Evolutionary conservation across 805 yeast species (phyloP).

Genomic region (Lipomyces kockii): DNA sequence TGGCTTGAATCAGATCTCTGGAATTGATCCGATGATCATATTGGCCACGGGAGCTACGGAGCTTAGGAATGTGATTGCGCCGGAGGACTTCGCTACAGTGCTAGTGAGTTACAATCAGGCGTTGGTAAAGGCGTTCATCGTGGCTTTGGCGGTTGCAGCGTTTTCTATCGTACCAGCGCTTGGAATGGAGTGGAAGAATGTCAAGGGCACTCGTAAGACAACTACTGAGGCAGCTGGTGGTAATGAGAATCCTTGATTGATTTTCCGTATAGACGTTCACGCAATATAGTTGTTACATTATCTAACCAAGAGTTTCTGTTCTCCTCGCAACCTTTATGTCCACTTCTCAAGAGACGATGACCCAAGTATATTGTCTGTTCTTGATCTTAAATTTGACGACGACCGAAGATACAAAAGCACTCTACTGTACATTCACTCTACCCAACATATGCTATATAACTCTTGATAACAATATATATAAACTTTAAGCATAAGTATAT

Average conservation of each 20-base stretch:
- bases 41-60: slow-evolving; percentile 15
- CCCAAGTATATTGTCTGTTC: too few relatives aligned
- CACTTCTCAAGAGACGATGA: too few relatives aligned
- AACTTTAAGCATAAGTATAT: background rate
- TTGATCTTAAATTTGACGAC: background rate
- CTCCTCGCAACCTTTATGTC: too few relatives aligned
- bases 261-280: too few relatives aligned
- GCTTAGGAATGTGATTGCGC: slow-evolving; percentile 6
- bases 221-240: too few relatives aligned
- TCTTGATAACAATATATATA: background rate
- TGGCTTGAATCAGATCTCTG: background rate
- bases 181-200: slow-evolving; percentile 17
- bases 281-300: too few relatives aligned
- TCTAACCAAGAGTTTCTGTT: too few relatives aligned
- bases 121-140: slow-evolving; percentile 12
- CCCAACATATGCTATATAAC: background rate
- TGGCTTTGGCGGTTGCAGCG: slow-evolving; percentile 5
- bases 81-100: background rate
- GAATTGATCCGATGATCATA: background rate
- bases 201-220: slow-evolving; percentile 3
- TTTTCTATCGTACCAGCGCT: slow-evolving; percentile 1
- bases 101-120: slow-evolving; percentile 11
- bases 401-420: background rate
- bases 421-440: background rate
- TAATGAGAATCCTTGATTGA: too few relatives aligned